phyloP scores from a whole-genome alignment of 768 basidiomycete species.

The Boletus insuetus region DNA sequence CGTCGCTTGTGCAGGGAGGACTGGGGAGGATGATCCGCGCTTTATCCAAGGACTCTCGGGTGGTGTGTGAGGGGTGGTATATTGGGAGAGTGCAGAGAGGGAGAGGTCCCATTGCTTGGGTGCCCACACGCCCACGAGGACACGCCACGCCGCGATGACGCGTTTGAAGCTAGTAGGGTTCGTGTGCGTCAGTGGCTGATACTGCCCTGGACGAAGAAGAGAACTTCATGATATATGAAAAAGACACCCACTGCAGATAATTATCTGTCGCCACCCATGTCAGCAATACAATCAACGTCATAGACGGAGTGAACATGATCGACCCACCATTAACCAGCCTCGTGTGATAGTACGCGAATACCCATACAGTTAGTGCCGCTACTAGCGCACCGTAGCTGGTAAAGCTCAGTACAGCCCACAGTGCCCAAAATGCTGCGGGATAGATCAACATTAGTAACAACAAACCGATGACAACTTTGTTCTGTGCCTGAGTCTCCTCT shows the following conservation, averaged over 20 bases:
- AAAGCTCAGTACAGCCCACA: conserved; percentile 84
- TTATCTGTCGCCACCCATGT: conserved; percentile 44
- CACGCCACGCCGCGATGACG: conserved; percentile 90
- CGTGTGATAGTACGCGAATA: conserved; percentile 83
- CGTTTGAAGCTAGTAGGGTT: conserved; percentile 65
- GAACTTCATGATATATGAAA: not conserved
- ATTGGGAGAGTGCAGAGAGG: conserved; percentile 66
- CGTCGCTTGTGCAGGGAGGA: conserved; percentile 20
- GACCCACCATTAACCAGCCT: conserved; percentile 78
- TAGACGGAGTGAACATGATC: conserved; percentile 16
- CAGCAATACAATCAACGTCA: conserved; percentile 17
- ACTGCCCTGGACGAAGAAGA: conserved; percentile 11
- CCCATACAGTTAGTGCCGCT: conserved; percentile 66
- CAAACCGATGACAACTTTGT: conserved; percentile 89
- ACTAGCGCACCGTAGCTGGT: conserved; percentile 70
- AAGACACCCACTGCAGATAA: conserved; percentile 67
- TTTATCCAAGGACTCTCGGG: conserved; percentile 73
- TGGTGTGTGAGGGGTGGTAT: conserved; percentile 63
- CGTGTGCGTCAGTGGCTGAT: conserved; percentile 19
- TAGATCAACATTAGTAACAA: conserved; percentile 74
- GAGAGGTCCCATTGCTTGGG: conserved; percentile 83
- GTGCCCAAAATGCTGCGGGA: conserved; percentile 75
- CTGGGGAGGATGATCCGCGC: conserved; percentile 34
- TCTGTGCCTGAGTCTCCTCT: conserved; percentile 95
- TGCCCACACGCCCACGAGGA: conserved; percentile 93